Conservation (phyloP, 1,284 basidiomycete genomes). For the Apiotrichum laibachii region DNA sequence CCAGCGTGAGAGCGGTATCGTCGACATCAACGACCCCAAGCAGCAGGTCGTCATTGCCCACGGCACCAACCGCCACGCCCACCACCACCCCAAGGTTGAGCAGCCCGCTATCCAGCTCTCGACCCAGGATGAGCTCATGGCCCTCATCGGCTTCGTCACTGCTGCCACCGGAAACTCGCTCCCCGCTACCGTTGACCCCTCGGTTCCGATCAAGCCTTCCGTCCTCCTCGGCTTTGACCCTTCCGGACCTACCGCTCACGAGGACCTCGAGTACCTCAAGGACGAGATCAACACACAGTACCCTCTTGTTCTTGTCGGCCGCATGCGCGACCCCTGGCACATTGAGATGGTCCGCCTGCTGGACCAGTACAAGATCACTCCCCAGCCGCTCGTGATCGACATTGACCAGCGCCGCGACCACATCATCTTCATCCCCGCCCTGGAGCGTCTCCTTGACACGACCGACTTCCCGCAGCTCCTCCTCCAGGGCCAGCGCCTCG, state of each 20-base stretch:
- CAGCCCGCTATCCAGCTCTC: conserved; percentile 4
- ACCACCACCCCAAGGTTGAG: not conserved
- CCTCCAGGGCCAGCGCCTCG: conserved; percentile 63
- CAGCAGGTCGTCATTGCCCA: conserved; percentile 11
- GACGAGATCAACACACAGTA: conserved; percentile 64
- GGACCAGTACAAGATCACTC: conserved; percentile 61
- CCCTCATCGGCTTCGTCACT: conserved; percentile 69
- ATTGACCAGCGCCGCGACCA: conserved; percentile 65
- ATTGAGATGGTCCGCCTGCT: conserved; percentile 68
- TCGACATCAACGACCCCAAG: conserved; percentile 18
- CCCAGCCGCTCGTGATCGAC: conserved; percentile 68
- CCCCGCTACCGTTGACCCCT: conserved; percentile 63
- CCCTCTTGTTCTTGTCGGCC: conserved; percentile 73
- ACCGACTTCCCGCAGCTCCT: conserved; percentile 67
- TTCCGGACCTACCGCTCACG: conserved; percentile 57
- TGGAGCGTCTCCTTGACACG: conserved; percentile 59
- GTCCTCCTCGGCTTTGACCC: conserved; percentile 81
- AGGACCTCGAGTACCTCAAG: conserved; percentile 44
- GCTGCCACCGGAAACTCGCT: conserved; percentile 75
- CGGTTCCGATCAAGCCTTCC: conserved; percentile 67
- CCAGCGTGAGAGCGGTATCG: conserved; percentile 6
- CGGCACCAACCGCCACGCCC: not conserved
- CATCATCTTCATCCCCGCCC: conserved; percentile 54
- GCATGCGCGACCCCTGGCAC: conserved; percentile 58
- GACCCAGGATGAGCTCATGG: conserved; percentile 66